A percentile compares a stretch with the other conserved stretches of the same genome.
phyloP scores from a whole-genome alignment of 306 rosid genomes.

The Fagus sylvatica region DNA sequence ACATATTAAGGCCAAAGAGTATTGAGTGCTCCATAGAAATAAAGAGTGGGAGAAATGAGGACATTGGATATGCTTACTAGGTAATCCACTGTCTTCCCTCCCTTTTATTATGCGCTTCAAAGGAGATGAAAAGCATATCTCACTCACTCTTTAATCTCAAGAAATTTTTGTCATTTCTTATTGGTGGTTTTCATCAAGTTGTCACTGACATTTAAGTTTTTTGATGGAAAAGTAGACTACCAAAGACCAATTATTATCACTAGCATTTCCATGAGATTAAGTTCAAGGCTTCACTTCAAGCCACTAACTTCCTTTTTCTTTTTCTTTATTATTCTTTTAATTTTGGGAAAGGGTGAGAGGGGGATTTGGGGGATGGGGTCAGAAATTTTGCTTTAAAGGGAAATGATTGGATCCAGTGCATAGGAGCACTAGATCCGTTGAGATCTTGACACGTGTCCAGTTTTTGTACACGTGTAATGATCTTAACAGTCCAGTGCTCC shows the following conservation, averaged over 20 bases:
- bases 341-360: no score
- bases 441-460: no score
- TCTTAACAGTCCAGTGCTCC: no score
- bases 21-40: slow-evolving; percentile 2
- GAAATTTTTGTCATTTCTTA: background rate
- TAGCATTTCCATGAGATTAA: no score
- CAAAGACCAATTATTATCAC: background rate
- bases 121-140: slow-evolving; percentile 26
- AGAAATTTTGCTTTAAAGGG: no score
- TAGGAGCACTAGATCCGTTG: no score
- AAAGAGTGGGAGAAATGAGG: slow-evolving; percentile 30
- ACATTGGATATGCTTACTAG: slow-evolving; percentile 44
- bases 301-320: no score
- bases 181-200: slow-evolving; percentile 11
- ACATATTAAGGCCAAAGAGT: background rate
- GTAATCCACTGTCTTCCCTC: slow-evolving; percentile 45
- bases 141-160: slow-evolving; percentile 3
- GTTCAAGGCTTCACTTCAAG: no score
- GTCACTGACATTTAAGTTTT: background rate
- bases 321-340: no score
- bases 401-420: no score
- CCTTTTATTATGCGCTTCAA: slow-evolving; percentile 50
- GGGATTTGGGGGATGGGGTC: no score
- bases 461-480: no score
- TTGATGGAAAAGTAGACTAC: background rate